Evolutionary conservation across 345 rosid species (phyloP).

Genomic region (Citrus trifoliata): DNA sequence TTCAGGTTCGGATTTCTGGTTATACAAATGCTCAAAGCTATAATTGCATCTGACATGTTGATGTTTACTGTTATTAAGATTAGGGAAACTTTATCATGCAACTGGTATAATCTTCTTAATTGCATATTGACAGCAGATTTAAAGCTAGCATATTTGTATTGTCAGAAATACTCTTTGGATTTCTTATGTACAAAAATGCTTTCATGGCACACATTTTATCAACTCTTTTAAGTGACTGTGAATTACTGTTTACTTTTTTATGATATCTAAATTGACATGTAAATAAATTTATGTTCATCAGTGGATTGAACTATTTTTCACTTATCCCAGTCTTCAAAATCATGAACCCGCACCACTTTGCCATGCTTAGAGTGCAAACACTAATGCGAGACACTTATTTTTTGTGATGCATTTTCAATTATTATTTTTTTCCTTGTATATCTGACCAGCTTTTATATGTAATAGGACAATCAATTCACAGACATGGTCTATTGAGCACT

Average conservation of each 20-base stretch:
- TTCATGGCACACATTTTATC: no score
- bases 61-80: neutral
- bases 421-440: neutral
- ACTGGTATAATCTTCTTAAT: neutral
- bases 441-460: conserved; percentile 13
- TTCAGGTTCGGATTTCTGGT: conserved; percentile 57
- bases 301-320: no score
- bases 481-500: no score
- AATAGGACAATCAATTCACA: conserved; percentile 79
- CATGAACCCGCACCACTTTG: no score
- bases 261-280: no score
- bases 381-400: no score
- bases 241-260: no score
- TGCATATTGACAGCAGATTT: neutral
- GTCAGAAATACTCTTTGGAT: neutral
- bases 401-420: neutral
- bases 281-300: no score
- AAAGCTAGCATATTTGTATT: neutral
- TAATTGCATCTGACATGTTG: neutral
- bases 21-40: neutral
- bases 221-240: no score
- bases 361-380: no score
- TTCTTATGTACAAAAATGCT: neutral
- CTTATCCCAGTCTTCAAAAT: no score
- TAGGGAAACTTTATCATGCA: neutral